These are phyloP conservation scores for Macrotyloma uniflorum DNA, from an alignment of 306 rosid genomes.

Conservation along the genomic window DNA sequence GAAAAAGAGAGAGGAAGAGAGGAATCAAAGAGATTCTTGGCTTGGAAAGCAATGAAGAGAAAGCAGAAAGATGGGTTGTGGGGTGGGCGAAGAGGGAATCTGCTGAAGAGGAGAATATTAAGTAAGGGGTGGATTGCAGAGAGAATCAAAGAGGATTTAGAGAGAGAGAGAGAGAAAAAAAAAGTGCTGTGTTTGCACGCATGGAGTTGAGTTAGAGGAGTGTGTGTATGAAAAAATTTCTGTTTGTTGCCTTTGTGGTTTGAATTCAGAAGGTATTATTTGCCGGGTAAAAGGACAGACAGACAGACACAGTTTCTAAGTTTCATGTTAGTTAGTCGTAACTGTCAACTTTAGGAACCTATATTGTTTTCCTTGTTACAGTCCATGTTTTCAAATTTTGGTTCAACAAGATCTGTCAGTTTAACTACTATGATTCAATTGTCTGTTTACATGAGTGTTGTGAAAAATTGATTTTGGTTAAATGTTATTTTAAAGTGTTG, in stretches of 20 bases:
- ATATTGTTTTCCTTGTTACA: background rate
- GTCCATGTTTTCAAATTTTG: background rate
- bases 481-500: too few species aligned
- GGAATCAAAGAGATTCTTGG: slow-evolving; percentile 93
- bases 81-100: slow-evolving; percentile 59
- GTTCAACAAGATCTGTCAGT: too few species aligned
- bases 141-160: slow-evolving; percentile 52
- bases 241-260: slow-evolving; percentile 6
- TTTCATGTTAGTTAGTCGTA: background rate
- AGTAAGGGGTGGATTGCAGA: slow-evolving; percentile 57
- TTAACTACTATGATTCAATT: too few species aligned
- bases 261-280: slow-evolving; percentile 2
- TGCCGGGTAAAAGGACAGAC: slow-evolving; percentile 18
- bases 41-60: slow-evolving; percentile 84
- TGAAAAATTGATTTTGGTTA: too few species aligned
- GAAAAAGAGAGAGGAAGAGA: slow-evolving; percentile 41
- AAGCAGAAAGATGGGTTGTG: slow-evolving; percentile 52
- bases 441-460: too few species aligned
- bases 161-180: slow-evolving; percentile 34
- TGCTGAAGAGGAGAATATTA: slow-evolving; percentile 70
- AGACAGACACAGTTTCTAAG: background rate
- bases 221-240: background rate
- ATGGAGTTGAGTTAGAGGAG: slow-evolving; percentile 11
- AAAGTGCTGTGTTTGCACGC: slow-evolving; percentile 47
- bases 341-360: slow-evolving; percentile 10